phyloP scores from a whole-genome alignment of 2,329 filamentous ascomycete genomes.

The Alternaria metachromatica region DNA sequence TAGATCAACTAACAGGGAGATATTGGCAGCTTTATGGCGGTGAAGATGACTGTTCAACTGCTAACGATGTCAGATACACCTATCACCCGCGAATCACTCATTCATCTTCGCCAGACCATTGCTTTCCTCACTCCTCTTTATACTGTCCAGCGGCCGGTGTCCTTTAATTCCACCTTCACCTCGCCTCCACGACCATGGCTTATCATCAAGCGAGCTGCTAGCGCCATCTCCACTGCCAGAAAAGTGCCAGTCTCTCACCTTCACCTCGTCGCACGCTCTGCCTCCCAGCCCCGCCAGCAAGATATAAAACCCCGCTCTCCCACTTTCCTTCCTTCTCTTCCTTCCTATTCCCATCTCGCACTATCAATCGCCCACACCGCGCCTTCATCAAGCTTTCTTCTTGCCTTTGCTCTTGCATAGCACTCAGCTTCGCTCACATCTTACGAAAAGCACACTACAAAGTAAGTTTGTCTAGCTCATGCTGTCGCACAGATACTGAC shows the following conservation, averaged over 20 bases:
- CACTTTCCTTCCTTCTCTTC: not conserved
- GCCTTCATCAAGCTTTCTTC: not conserved
- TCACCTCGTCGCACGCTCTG: conserved; percentile 6
- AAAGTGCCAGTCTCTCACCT: conserved; percentile 10
- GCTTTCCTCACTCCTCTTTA: not conserved
- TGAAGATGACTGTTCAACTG: not conserved
- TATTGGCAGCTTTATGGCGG: not conserved
- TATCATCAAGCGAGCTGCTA: not conserved
- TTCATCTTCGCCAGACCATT: not conserved
- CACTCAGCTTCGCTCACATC: not conserved
- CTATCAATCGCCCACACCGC: not conserved
- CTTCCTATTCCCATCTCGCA: not conserved
- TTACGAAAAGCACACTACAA: not conserved
- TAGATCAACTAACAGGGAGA: not conserved
- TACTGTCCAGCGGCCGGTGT: not conserved
- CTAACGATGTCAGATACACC: not conserved
- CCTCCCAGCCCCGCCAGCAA: not conserved
- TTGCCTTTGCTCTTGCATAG: not conserved
- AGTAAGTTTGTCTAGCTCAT: not conserved
- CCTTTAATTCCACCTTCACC: not conserved
- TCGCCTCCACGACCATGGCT: not conserved
- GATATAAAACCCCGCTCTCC: not conserved
- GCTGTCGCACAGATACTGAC: not conserved
- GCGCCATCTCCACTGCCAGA: conserved; percentile 2
- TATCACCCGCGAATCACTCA: not conserved